Percentiles rank a stretch among this genome's conserved stretches.
These are phyloP conservation scores for Aspergillus terreus DNA, from an alignment of 2,329 filamentous ascomycete species.

Conservation along the genomic window DNA sequence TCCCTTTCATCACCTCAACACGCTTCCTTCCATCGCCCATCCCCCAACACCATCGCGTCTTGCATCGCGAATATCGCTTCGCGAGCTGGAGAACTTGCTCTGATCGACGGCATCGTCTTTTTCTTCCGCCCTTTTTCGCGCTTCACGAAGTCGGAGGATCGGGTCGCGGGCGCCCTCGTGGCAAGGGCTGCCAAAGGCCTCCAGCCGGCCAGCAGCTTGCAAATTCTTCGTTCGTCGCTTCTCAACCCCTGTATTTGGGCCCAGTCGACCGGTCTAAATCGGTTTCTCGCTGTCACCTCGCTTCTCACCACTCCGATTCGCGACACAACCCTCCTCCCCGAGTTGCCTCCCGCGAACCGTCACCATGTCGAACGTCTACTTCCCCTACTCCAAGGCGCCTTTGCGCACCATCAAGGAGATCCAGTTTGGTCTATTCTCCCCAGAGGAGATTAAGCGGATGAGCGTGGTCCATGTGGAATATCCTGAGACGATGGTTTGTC, in stretches of 20 bases:
- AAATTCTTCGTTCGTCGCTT: conserved; percentile 31
- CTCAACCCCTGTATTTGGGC: conserved; percentile 9
- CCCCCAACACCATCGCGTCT: conserved; percentile 38
- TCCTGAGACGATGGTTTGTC: conserved; percentile 85
- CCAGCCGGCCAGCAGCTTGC: conserved; percentile 37
- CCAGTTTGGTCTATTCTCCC: conserved; percentile 95
- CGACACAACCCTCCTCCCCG: conserved; percentile 8
- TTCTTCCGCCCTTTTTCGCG: conserved; percentile 26
- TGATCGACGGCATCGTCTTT: conserved; percentile 21
- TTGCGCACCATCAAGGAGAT: conserved; percentile 98
- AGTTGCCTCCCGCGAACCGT: conserved; percentile 26
- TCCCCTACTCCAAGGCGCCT: conserved; percentile 88
- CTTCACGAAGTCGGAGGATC: conserved; percentile 35
- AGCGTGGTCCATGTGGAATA: conserved; percentile 95
- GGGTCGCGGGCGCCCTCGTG: conserved; percentile 45
- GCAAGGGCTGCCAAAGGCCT: conserved; percentile 47
- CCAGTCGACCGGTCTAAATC: conserved; percentile 3
- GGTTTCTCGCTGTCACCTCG: conserved; percentile 8
- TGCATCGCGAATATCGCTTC: conserved; percentile 39
- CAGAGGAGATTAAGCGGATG: conserved; percentile 99
- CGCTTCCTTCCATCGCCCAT: conserved; percentile 28
- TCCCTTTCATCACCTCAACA: conserved; percentile 39
- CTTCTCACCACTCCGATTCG: conserved; percentile 3
- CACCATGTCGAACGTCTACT: conserved; percentile 88
- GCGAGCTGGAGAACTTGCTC: conserved; percentile 22